phyloP scores from a whole-genome alignment of 805 yeast genomes.

The Kuraishia cidri region DNA sequence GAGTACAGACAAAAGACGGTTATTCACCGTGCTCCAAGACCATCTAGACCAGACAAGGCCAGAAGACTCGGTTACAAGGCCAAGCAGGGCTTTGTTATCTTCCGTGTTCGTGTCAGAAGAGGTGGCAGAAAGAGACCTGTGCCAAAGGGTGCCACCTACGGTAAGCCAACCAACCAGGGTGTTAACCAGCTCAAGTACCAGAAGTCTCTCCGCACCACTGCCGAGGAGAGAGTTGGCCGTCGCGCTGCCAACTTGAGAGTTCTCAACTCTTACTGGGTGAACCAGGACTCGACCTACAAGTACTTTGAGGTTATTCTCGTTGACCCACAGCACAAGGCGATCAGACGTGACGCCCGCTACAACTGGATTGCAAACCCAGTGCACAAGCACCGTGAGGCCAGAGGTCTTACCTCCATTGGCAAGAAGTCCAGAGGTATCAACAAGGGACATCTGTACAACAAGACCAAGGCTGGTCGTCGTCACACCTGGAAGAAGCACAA shows the following conservation, averaged over 20 bases:
- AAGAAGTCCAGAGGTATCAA: conserved; percentile 99
- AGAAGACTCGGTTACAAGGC: conserved; percentile 99
- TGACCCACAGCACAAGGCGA: conserved; percentile 97
- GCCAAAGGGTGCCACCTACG: conserved; percentile 99
- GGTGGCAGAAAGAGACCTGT: conserved; percentile 99
- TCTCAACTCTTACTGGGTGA: conserved; percentile 99
- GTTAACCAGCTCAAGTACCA: conserved; percentile 98
- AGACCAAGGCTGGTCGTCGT: conserved; percentile 97
- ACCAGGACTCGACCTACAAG: conserved; percentile 99
- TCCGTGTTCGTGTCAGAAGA: conserved; percentile 98
- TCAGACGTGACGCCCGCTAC: conserved; percentile 97
- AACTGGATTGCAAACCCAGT: conserved; percentile 99
- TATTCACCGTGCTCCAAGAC: conserved; percentile 97
- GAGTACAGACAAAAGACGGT: conserved; percentile 99
- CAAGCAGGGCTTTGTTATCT: conserved; percentile 98
- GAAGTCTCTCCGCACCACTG: conserved; percentile 95
- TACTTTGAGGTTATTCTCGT: conserved; percentile 96
- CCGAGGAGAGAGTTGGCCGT: conserved; percentile 99
- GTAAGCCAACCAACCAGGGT: conserved; percentile 99
- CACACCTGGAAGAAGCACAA: conserved; percentile 99
- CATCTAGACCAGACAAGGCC: conserved; percentile 99
- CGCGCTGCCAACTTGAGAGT: conserved; percentile 99
- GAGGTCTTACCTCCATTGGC: conserved; percentile 98
- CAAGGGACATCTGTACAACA: conserved; percentile 99
- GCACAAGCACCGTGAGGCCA: conserved; percentile 99